Conservation (phyloP, 2,329 filamentous ascomycete species). For the Eutypa lata region DNA sequence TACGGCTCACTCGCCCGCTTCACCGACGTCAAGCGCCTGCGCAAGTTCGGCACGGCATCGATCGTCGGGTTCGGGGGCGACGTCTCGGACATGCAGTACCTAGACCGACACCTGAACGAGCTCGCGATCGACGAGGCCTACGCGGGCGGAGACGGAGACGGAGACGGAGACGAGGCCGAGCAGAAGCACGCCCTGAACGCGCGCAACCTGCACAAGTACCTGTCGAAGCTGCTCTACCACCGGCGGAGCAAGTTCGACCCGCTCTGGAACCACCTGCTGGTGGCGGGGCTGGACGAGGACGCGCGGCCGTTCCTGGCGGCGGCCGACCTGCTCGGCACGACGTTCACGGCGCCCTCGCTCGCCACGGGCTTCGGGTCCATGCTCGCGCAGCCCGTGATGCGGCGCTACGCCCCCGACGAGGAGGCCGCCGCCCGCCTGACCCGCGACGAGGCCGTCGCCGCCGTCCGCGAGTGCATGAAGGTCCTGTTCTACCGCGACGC, state of each 20-base stretch:
- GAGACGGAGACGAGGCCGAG: constrained; percentile 31
- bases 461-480: constrained; percentile 95
- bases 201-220: constrained; percentile 93
- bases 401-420: constrained; percentile 81
- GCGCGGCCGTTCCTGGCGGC: constrained; percentile 89
- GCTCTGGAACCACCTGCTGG: constrained; percentile 92
- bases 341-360: constrained; percentile 81
- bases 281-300: constrained; percentile 80
- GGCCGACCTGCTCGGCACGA: constrained; percentile 89
- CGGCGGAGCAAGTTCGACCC: constrained; percentile 95
- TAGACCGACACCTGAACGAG: constrained; percentile 84
- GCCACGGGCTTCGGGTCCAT: constrained; percentile 93
- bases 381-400: constrained; percentile 88
- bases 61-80: constrained; percentile 95
- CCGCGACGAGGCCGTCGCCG: constrained; percentile 73
- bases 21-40: constrained; percentile 93
- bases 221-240: constrained; percentile 93
- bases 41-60: constrained; percentile 77
- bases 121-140: constrained; percentile 91
- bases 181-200: constrained; percentile 65
- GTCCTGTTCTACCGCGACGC: constrained; percentile 97
- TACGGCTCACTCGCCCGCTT: constrained; percentile 97
- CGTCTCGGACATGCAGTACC: constrained; percentile 98
- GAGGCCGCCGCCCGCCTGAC: constrained; percentile 67
- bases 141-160: constrained; percentile 38